Conservation (phyloP, 257 asterid species). For the Solanum tarijense region DNA sequence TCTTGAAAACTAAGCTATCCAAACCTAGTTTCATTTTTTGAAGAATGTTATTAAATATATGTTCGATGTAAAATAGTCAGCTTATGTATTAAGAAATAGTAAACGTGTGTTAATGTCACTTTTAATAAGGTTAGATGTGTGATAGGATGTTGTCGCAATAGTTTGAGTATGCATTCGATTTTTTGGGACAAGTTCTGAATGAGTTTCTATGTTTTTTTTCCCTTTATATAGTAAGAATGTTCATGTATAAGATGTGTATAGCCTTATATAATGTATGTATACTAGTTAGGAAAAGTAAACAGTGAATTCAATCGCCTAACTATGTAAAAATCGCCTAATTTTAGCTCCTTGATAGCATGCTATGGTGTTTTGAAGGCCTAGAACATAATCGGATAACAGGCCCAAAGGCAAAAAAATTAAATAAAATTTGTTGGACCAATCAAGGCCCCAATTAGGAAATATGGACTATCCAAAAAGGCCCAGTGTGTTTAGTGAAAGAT, state of each 20-base stretch:
- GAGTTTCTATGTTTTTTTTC: too few relatives aligned
- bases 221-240: too few relatives aligned
- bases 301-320: background rate
- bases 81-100: too few relatives aligned
- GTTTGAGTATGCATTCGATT: too few relatives aligned
- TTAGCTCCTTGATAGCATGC: background rate
- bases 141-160: too few relatives aligned
- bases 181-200: too few relatives aligned
- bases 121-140: too few relatives aligned
- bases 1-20: background rate
- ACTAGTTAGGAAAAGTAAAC: background rate
- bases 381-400: background rate
- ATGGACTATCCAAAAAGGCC: too few relatives aligned
- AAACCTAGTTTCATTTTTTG: background rate
- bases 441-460: background rate
- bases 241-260: background rate
- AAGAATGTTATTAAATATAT: background rate
- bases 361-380: background rate
- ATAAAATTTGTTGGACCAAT: background rate
- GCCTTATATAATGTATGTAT: background rate
- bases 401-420: background rate
- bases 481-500: too few relatives aligned
- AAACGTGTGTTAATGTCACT: too few relatives aligned
- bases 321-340: background rate
- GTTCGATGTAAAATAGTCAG: too few relatives aligned